These are phyloP conservation scores for Aspergillus taichungensis DNA, from an alignment of 495 filamentous ascomycete genomes.

Conservation along the genomic window DNA sequence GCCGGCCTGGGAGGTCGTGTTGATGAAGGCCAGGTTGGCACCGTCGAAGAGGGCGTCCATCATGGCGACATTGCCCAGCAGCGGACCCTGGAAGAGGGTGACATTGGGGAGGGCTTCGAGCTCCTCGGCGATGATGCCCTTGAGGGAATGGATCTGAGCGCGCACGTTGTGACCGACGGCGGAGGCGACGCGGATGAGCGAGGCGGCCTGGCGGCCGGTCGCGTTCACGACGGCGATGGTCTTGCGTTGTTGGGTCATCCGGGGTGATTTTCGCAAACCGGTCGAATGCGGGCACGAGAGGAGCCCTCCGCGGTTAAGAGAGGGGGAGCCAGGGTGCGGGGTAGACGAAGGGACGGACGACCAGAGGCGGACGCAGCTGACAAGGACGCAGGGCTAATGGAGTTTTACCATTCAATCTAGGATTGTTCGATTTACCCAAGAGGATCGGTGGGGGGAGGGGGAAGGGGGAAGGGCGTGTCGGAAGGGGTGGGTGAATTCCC, in stretches of 20 bases:
- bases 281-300: background rate
- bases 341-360: conserved; percentile 2
- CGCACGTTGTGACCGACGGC: conserved; percentile 86
- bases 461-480: background rate
- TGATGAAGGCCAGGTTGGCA: conserved; percentile 88
- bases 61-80: conserved; percentile 60
- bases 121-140: conserved; percentile 76
- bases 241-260: conserved; percentile 49
- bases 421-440: no score
- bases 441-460: background rate
- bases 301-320: background rate
- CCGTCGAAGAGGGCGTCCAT: conserved; percentile 73
- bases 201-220: conserved; percentile 87
- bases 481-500: conserved; percentile 1
- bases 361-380: no score
- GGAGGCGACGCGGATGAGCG: conserved; percentile 82
- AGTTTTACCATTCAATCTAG: no score
- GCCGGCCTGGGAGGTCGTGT: conserved; percentile 89
- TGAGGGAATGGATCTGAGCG: conserved; percentile 76
- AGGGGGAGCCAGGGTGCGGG: conserved; percentile 10
- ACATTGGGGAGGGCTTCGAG: conserved; percentile 75
- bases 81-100: conserved; percentile 67
- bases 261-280: conserved; percentile 7
- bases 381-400: no score
- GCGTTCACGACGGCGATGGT: conserved; percentile 89